Percentiles rank a stretch among this genome's conserved stretches.
phyloP scores from a whole-genome alignment of 2,329 filamentous ascomycete species.

The Cordyceps pruinosa region DNA sequence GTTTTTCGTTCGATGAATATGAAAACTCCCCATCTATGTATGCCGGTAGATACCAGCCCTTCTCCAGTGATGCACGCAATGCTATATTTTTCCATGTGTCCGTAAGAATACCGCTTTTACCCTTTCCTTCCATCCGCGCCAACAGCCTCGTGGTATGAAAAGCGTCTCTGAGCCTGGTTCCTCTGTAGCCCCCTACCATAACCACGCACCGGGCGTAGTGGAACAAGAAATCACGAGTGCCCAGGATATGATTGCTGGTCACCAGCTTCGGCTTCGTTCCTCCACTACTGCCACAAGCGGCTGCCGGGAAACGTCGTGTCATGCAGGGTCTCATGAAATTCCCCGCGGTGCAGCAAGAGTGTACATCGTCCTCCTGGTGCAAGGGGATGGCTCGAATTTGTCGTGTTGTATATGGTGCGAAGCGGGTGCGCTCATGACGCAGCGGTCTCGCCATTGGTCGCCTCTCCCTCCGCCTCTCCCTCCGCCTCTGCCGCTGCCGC shows the following conservation, averaged over 20 bases:
- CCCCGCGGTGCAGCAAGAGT: not conserved
- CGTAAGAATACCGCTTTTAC: not conserved
- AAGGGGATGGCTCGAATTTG: slow-evolving; percentile 4
- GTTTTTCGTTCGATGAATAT: not conserved
- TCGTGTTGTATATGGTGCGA: not conserved
- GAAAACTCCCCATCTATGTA: slow-evolving; percentile 5
- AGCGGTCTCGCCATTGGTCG: not conserved
- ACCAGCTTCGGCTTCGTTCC: not conserved
- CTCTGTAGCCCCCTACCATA: not conserved
- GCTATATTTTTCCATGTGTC: not conserved
- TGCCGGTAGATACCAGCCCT: not conserved
- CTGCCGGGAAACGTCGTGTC: not conserved
- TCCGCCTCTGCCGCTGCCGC: not conserved
- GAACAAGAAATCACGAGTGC: not conserved
- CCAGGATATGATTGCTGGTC: not conserved
- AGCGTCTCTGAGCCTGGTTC: not conserved
- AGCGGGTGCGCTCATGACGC: slow-evolving; percentile 3
- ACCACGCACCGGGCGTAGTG: not conserved
- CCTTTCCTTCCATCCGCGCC: not conserved
- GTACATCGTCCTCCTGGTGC: not conserved
- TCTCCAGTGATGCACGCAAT: slow-evolving; percentile 9
- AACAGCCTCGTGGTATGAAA: not conserved
- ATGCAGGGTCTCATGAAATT: not conserved
- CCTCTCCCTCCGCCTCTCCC: not conserved
- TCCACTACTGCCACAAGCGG: not conserved